Evolutionary conservation across 2,329 filamentous ascomycete genomes (phyloP), one percentile per base, ranked within the genome.

Genomic region (Cladophialophora yegresii): DNA sequence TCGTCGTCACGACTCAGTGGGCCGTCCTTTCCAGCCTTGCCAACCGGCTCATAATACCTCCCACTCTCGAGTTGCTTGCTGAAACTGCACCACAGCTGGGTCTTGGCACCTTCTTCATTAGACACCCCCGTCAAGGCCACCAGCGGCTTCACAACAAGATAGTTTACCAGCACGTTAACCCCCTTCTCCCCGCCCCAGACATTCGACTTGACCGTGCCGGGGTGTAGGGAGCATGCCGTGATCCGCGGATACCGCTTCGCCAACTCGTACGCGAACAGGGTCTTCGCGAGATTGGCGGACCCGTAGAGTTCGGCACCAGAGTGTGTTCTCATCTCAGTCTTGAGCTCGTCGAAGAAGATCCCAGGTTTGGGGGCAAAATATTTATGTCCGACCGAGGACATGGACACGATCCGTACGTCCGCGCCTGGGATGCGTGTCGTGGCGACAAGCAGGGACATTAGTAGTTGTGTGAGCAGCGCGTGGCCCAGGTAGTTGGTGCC

Each of bases 401-500:
- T 54, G 10, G 51, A 54, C n/a, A 54, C 51, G 26, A 54, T 54
- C 30, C 51, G 13, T 12, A 54, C 51, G 28, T 54, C 51, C 16
- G 51, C 51, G 51, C 51, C 51, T 3, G 26, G 12, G 1, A 33
- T 12, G 9, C 5, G 66, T 4, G 79, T 77, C 0, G 81, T 82
- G 10, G 74, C 65, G 5, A 77, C 72, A 47, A 83, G 68, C 0
- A 71, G 74, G 0, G 79, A 79, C 1, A 81, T 69, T 0, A 84
- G 75, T 2, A 81, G 73, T 50, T 79, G 79, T 7, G 76, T 81
- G 13, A 83, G 70, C 1, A 83, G 74, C 4, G 79, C 78, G 65
- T 82, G 81, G 20, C 80, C 82, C 65, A 83, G 72, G 72, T 83
- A 78, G 67, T 84, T 83, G 13, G 78, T 82, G 33, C 80, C 81